Conservation (phyloP, 2,329 filamentous ascomycete species). For the Botrytis porri region DNA sequence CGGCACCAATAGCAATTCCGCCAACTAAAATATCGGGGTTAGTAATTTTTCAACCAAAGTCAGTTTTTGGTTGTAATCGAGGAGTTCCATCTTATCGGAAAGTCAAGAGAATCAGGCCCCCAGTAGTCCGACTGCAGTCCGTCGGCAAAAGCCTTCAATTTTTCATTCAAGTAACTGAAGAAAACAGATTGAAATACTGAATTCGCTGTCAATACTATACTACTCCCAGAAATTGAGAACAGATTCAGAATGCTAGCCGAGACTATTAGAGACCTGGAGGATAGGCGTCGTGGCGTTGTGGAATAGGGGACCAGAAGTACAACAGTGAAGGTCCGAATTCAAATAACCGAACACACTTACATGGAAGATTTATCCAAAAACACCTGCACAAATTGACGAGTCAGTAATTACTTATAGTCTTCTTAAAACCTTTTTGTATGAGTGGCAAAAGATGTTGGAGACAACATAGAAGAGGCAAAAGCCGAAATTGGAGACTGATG, state of each 20-base stretch:
- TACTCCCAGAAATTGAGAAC: not conserved
- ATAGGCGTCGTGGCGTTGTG: not conserved
- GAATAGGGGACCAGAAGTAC: not conserved
- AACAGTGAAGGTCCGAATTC: not conserved
- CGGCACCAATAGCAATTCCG: conserved; percentile 40
- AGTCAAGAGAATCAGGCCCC: not conserved
- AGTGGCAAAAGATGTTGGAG: too few species aligned
- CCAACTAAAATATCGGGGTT: conserved; percentile 42
- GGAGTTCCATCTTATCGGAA: not conserved
- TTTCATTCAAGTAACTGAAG: not conserved
- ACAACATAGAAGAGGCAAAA: not conserved
- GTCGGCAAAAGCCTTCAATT: not conserved
- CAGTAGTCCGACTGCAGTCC: not conserved
- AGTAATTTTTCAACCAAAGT: not conserved
- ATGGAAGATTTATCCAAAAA: conserved; percentile 42
- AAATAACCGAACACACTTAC: conserved; percentile 4
- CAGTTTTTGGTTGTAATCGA: conserved; percentile 24
- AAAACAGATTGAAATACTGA: not conserved
- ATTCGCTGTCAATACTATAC: not conserved
- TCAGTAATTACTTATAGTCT: not conserved
- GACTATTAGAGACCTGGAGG: not conserved
- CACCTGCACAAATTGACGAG: conserved; percentile 20
- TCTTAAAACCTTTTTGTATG: too few species aligned
- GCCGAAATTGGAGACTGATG: not conserved
- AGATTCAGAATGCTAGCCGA: not conserved